Percentiles rank a stretch among this genome's conserved stretches.
phyloP scores from a whole-genome alignment of 768 basidiomycete genomes.

The Candolleomyces eurysporus region DNA sequence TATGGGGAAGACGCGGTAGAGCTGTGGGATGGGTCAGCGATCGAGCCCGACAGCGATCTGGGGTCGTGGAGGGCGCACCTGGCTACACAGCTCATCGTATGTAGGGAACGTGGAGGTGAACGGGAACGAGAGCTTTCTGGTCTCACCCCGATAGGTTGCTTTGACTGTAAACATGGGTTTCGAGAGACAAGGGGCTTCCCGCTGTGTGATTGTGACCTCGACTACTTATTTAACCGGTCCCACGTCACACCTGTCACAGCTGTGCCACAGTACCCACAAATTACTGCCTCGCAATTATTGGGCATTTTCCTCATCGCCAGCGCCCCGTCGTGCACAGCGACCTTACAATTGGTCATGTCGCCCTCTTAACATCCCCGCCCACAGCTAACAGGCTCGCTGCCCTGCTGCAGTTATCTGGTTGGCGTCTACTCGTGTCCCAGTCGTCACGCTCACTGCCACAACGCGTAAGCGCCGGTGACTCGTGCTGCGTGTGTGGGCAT shows the following conservation, averaged over 20 bases:
- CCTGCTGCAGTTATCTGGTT: not conserved
- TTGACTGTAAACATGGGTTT: slow-evolving; percentile 71
- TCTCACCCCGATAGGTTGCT: slow-evolving; percentile 71
- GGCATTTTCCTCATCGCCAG: not conserved
- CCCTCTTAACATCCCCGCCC: not conserved
- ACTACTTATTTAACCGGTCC: not conserved
- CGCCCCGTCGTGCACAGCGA: not conserved
- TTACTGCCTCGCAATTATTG: not conserved
- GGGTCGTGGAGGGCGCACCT: slow-evolving; percentile 43
- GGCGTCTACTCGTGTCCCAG: not conserved
- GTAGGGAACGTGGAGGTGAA: slow-evolving; percentile 56
- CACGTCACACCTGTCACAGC: slow-evolving; percentile 2
- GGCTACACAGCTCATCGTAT: slow-evolving; percentile 56
- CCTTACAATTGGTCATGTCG: not conserved
- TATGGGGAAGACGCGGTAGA: slow-evolving; percentile 69
- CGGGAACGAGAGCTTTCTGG: slow-evolving; percentile 62
- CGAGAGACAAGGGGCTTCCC: slow-evolving; percentile 17
- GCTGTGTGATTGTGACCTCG: not conserved
- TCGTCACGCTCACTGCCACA: not conserved
- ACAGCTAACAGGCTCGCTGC: not conserved
- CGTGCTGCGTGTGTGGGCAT: too few relatives aligned
- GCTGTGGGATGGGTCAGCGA: slow-evolving; percentile 41
- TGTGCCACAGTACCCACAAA: not conserved
- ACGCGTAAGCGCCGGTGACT: too few relatives aligned
- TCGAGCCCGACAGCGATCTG: slow-evolving; percentile 5